These are phyloP conservation scores for Apiospora koreana DNA, from an alignment of 2,329 filamentous ascomycete species.

Conservation along the genomic window DNA sequence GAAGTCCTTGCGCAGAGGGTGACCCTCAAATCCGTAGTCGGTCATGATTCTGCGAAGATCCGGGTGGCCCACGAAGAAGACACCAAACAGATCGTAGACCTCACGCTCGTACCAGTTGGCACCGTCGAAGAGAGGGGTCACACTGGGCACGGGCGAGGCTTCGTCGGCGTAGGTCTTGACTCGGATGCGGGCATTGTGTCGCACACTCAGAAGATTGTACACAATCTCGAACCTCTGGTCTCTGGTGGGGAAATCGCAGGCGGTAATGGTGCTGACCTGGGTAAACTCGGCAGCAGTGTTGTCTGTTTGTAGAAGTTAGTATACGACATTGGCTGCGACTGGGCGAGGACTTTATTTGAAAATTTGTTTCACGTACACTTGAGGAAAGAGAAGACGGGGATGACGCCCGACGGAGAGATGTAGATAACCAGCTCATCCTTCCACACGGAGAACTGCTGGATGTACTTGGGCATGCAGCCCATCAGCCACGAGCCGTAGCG, in stretches of 20 bases:
- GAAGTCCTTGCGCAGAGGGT: slow-evolving; percentile 97
- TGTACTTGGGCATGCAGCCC: slow-evolving; percentile 94
- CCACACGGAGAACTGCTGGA: slow-evolving; percentile 99
- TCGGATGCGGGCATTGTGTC: slow-evolving; percentile 93
- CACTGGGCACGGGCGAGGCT: slow-evolving; percentile 86
- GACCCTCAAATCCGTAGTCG: slow-evolving; percentile 98
- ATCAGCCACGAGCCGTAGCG: slow-evolving; percentile 96
- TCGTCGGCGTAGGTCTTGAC: slow-evolving; percentile 99
- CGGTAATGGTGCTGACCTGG: slow-evolving; percentile 88
- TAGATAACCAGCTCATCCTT: slow-evolving; percentile 98
- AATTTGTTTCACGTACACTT: slow-evolving; percentile 57
- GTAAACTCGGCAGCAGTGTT: slow-evolving; percentile 98
- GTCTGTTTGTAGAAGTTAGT: slow-evolving; percentile 48
- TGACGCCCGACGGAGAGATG: slow-evolving; percentile 82
- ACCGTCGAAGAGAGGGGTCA: slow-evolving; percentile 85
- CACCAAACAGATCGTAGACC: slow-evolving; percentile 95
- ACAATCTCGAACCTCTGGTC: slow-evolving; percentile 97
- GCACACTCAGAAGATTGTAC: slow-evolving; percentile 94
- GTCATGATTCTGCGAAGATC: slow-evolving; percentile 98
- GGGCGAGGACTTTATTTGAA: slow-evolving; percentile 17
- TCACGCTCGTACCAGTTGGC: slow-evolving; percentile 99
- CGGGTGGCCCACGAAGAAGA: slow-evolving; percentile 94
- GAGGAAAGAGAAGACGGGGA: slow-evolving; percentile 91
- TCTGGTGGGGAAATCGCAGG: slow-evolving; percentile 92
- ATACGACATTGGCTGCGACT: neutral